Percentiles rank a stretch among this genome's conserved stretches.
These are phyloP conservation scores for Pulveroboletus sp. DNA, from an alignment of 768 basidiomycete genomes.

Conservation along the genomic window DNA sequence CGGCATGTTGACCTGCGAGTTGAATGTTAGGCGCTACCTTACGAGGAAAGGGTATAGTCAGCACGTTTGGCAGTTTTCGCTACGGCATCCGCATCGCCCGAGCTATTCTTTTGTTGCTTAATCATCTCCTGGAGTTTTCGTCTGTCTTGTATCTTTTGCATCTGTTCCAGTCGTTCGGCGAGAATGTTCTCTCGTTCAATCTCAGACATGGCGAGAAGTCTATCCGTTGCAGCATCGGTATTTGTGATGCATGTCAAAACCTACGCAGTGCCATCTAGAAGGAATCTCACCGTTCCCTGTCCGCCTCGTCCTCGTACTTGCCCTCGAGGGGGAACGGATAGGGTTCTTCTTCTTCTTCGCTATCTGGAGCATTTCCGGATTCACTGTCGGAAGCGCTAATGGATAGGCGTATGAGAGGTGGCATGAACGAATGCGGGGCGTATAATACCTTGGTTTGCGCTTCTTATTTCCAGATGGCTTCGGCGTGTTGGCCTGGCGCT, in stretches of 20 bases:
- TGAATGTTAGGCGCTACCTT: conserved; percentile 6
- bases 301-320: conserved; percentile 81
- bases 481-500: conserved; percentile 46
- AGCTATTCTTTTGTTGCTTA: conserved; percentile 52
- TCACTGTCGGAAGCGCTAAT: conserved; percentile 38
- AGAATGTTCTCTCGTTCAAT: conserved; percentile 87
- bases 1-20: conserved; percentile 63
- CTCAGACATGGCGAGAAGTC: conserved; percentile 77
- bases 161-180: conserved; percentile 74
- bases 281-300: conserved; percentile 69
- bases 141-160: conserved; percentile 70
- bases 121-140: conserved; percentile 71
- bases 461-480: conserved; percentile 53
- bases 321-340: conserved; percentile 90
- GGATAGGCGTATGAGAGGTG: conserved; percentile 1
- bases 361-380: conserved; percentile 57
- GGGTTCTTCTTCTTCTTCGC: conserved; percentile 52
- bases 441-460: conserved; percentile 63
- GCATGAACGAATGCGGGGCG: conserved; percentile 2
- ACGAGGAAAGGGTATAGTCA: conserved; percentile 23
- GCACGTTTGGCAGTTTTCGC: conserved; percentile 75
- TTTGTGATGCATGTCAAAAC: conserved; percentile 25
- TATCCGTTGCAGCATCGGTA: conserved; percentile 30
- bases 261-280: conserved; percentile 24
- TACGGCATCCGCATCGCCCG: conserved; percentile 53